Evolutionary conservation across 345 rosid species (phyloP).

Genomic region (Brassica juncea): DNA sequence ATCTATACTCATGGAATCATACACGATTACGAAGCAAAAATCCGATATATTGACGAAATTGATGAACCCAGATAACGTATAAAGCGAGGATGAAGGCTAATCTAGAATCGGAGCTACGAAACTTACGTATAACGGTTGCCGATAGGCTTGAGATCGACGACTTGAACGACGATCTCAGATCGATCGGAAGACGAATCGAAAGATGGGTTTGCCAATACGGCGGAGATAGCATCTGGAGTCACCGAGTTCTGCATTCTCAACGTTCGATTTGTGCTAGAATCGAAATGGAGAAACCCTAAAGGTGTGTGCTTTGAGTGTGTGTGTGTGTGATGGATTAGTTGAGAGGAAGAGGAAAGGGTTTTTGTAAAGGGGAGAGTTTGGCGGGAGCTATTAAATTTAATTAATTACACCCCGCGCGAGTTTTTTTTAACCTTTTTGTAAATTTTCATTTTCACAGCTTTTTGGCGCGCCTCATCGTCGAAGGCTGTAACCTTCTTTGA

Average conservation of each 20-base stretch:
- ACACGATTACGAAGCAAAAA: not conserved
- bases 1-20: too few relatives aligned
- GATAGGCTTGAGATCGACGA: slow-evolving; percentile 75
- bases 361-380: not conserved
- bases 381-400: not conserved
- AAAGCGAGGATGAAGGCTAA: too few relatives aligned
- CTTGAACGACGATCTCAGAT: slow-evolving; percentile 67
- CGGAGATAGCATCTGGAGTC: slow-evolving; percentile 63
- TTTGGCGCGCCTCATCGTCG: not conserved
- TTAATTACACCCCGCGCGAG: slow-evolving; percentile 1
- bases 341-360: not conserved
- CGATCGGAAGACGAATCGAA: slow-evolving; percentile 59
- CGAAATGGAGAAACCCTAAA: not conserved
- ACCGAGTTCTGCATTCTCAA: slow-evolving; percentile 49
- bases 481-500: not conserved
- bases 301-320: not conserved
- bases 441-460: not conserved
- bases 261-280: not conserved
- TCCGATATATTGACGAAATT: too few relatives aligned
- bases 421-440: not conserved
- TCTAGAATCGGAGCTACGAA: not conserved
- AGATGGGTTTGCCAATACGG: slow-evolving; percentile 59
- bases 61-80: too few relatives aligned
- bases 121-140: slow-evolving; percentile 78
- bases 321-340: not conserved